phyloP scores from a whole-genome alignment of 1,284 basidiomycete species.

The Malassezia yamatoensis region DNA sequence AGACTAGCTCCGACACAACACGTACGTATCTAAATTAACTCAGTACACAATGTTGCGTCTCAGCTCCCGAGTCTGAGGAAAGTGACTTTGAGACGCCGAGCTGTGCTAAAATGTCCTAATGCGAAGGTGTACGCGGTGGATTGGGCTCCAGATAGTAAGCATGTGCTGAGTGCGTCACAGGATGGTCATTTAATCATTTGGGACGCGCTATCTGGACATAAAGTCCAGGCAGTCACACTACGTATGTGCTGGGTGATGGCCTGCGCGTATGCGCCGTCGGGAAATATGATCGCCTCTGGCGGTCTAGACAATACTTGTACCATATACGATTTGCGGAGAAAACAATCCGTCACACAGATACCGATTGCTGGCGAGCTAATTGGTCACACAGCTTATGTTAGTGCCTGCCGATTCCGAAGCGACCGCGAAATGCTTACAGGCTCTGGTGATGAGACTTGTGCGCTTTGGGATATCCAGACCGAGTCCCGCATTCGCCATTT shows the following conservation, averaged over 20 bases:
- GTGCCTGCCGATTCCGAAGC: slow-evolving; percentile 94
- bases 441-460: slow-evolving; percentile 98
- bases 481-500: slow-evolving; percentile 91
- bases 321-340: slow-evolving; percentile 81
- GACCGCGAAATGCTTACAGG: slow-evolving; percentile 95
- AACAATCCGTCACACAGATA: slow-evolving; percentile 51
- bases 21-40: slow-evolving; percentile 56
- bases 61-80: slow-evolving; percentile 84
- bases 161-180: slow-evolving; percentile 95
- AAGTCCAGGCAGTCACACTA: slow-evolving; percentile 95
- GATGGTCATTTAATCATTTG: slow-evolving; percentile 99
- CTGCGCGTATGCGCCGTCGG: slow-evolving; percentile 92
- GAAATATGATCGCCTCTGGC: slow-evolving; percentile 93
- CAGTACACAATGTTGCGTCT: not conserved
- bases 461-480: slow-evolving; percentile 98
- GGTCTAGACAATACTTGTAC: slow-evolving; percentile 98
- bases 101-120: slow-evolving; percentile 88
- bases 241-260: slow-evolving; percentile 99
- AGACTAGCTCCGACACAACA: slow-evolving; percentile 90
- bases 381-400: slow-evolving; percentile 93
- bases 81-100: slow-evolving; percentile 85
- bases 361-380: slow-evolving; percentile 69
- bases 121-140: slow-evolving; percentile 99
- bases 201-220: slow-evolving; percentile 99
- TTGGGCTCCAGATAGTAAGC: slow-evolving; percentile 90